Percentiles rank a stretch among this genome's conserved stretches.
These are phyloP conservation scores for Apiospora phragmitis DNA, from an alignment of 2,329 filamentous ascomycete genomes.

Conservation along the genomic window DNA sequence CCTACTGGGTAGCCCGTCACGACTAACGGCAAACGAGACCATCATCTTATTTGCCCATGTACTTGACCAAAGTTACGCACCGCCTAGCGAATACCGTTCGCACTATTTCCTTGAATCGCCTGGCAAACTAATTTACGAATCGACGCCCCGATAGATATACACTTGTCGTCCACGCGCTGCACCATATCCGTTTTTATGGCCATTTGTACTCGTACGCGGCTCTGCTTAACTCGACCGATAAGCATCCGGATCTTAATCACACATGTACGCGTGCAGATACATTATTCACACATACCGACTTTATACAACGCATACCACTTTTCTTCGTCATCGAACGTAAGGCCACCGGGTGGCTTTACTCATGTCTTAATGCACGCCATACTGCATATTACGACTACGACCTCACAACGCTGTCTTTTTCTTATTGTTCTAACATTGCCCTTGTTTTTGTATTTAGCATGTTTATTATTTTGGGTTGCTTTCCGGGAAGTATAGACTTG, in stretches of 20 bases:
- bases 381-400: conserved; percentile 1
- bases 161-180: background rate
- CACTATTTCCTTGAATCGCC: background rate
- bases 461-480: background rate
- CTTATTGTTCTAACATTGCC: background rate
- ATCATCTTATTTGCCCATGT: background rate
- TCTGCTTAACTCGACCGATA: background rate
- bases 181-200: background rate
- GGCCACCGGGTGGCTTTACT: background rate
- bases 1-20: background rate
- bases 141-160: conserved; percentile 7
- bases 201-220: conserved; percentile 2
- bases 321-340: background rate
- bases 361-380: background rate
- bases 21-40: background rate
- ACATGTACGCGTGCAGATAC: background rate
- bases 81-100: background rate
- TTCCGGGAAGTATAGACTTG: background rate
- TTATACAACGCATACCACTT: background rate
- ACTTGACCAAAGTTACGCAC: background rate
- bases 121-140: background rate
- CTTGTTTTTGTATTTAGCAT: background rate
- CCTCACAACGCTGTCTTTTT: background rate
- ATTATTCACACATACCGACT: background rate
- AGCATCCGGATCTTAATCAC: background rate